These are phyloP conservation scores for Piper longum DNA, from an alignment of 164 flowering plant species.

Conservation along the genomic window DNA sequence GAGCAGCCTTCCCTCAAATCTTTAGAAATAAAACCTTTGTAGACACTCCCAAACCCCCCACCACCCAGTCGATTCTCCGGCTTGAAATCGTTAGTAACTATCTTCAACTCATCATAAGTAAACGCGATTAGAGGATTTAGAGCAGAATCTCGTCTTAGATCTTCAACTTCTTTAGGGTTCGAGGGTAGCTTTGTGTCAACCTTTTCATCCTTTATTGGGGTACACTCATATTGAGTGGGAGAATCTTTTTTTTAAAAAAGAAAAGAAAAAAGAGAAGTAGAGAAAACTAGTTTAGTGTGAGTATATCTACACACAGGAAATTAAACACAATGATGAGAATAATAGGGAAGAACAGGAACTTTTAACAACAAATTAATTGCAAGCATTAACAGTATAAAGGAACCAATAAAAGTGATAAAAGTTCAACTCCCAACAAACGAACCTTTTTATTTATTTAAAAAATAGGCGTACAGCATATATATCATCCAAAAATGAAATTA, in stretches of 20 bases:
- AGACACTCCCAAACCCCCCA: slow-evolving; percentile 93
- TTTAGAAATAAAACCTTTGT: slow-evolving; percentile 60
- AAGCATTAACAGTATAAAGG: too few relatives aligned
- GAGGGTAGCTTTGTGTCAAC: slow-evolving; percentile 4
- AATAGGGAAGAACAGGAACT: too few relatives aligned
- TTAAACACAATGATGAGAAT: too few relatives aligned
- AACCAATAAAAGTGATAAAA: too few relatives aligned
- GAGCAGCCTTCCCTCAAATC: slow-evolving; percentile 44
- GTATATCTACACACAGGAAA: too few relatives aligned
- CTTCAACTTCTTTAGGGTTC: background rate
- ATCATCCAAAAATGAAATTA: too few relatives aligned
- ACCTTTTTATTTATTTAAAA: too few relatives aligned
- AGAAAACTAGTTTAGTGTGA: too few relatives aligned
- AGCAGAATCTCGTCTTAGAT: slow-evolving; percentile 60
- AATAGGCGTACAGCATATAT: too few relatives aligned
- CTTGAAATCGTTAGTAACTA: slow-evolving; percentile 65
- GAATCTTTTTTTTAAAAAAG: background rate
- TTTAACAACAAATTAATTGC: too few relatives aligned
- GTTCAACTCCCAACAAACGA: too few relatives aligned
- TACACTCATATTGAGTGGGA: slow-evolving; percentile 9
- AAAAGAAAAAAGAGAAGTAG: too few relatives aligned
- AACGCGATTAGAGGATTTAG: slow-evolving; percentile 68
- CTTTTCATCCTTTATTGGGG: slow-evolving; percentile 2
- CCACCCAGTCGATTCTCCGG: slow-evolving; percentile 68
- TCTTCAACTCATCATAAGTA: slow-evolving; percentile 52